Evolutionary conservation across 805 yeast species (phyloP), one percentile per base, ranked within the genome.

Genomic region (Saturnispora hagleri): DNA sequence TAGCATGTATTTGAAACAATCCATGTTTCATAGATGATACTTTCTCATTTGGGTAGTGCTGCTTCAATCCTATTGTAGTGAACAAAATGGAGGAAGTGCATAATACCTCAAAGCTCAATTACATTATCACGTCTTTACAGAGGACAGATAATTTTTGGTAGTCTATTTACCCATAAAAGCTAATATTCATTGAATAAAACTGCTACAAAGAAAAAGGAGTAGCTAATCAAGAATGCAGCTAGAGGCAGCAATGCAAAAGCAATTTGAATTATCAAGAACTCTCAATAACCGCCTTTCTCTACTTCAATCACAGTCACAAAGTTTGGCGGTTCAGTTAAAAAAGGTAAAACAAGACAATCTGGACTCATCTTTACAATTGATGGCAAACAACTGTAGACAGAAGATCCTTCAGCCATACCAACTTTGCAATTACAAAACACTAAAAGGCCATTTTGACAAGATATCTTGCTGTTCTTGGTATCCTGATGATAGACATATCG

Each of bases 381-480:
- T 65, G 64, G 52, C 65, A 15, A 54, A 46, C 22, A 62, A 64
- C 50, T 60, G 65, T 46, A 53, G 53, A 20, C 51, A 48, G 17
- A 9, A 34, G 15, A 43, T 61, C 8, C 47, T 33, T 10, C 20
- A 31, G 6, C 48, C 49, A 18, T 46, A 54, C 31, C 46, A 50
- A 9, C 53, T 63, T 20, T 58, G 53, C 33, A 56, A 55, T 36
- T 64, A 63, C 51, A 59, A 57, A n/a, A 63, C 76, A 1, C 64
- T 80, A 41, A 69, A 64, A 50, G 89, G 89, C 1, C 97, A 90
- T 63, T 78, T 77, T 57, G 84, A 81, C 62, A 89, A 89, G 62
- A 76, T 89, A 20, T 75, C 82, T 8, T 79, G 81, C 53, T 70
- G 86, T 52, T 72, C 79, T 49, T 86, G 96, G 95, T 75, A 81